These are phyloP conservation scores for Fusarium marasasianum DNA, from an alignment of 2,329 filamentous ascomycete genomes.

Conservation along the genomic window DNA sequence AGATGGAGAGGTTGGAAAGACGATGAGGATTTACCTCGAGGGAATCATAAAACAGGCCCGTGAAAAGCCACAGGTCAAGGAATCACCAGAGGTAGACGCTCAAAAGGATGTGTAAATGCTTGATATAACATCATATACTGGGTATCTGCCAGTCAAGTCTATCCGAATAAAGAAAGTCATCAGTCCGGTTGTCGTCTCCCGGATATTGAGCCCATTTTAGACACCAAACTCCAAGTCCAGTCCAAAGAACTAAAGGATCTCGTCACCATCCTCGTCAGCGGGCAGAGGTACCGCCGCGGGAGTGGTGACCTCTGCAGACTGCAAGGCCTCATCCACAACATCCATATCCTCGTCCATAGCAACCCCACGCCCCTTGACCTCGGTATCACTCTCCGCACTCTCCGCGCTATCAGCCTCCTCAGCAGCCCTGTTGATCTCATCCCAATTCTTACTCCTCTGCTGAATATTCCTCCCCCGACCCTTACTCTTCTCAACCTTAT, in stretches of 20 bases:
- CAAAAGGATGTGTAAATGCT: not conserved
- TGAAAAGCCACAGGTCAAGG: not conserved
- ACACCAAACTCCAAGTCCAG: conserved; percentile 42
- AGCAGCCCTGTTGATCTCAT: conserved; percentile 62
- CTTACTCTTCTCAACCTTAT: conserved; percentile 66
- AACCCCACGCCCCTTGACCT: conserved; percentile 39
- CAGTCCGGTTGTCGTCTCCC: conserved; percentile 22
- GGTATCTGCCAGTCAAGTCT: conserved; percentile 36
- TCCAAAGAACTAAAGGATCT: conserved; percentile 43
- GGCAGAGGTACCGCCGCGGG: conserved; percentile 15
- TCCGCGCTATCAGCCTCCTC: conserved; percentile 16
- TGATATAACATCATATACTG: conserved; percentile 33
- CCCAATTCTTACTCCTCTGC: conserved; percentile 64
- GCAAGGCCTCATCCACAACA: conserved; percentile 16
- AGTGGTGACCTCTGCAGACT: not conserved
- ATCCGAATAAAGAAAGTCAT: conserved; percentile 30
- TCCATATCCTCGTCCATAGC: conserved; percentile 52
- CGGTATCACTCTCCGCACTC: not conserved
- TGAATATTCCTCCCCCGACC: conserved; percentile 58
- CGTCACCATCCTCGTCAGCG: conserved; percentile 46
- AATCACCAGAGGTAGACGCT: not conserved
- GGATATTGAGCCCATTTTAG: conserved; percentile 37
- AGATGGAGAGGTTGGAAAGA: conserved; percentile 56
- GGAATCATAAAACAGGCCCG: conserved; percentile 37
- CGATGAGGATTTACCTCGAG: conserved; percentile 57